Conservation (phyloP, 345 rosid genomes). For the Heritiera littoralis region DNA sequence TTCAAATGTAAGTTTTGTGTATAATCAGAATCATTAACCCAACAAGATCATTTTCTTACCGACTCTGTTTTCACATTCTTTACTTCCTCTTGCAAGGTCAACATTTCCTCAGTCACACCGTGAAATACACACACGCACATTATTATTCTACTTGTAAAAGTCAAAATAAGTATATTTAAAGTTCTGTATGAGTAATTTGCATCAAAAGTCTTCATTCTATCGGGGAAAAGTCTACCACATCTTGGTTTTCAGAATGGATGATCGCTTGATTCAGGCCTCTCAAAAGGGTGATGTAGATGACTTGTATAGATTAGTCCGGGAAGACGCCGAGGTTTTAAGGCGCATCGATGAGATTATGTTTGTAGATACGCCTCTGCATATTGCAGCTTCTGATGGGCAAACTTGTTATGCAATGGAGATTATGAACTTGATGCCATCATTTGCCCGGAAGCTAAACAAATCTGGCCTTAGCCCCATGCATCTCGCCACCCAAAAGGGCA, state of each 20-base stretch:
- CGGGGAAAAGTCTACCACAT: not conserved
- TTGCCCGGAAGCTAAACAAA: not conserved
- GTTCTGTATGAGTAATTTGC: not conserved
- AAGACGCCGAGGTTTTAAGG: not conserved
- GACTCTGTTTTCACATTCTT: slow-evolving; percentile 64
- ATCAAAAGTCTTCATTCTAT: not conserved
- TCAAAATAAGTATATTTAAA: no score
- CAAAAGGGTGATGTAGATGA: not conserved
- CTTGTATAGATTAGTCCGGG: not conserved
- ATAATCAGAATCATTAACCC: slow-evolving; percentile 7
- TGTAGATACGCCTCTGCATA: slow-evolving; percentile 9
- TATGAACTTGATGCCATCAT: not conserved
- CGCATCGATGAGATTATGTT: slow-evolving; percentile 1
- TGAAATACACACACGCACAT: not conserved
- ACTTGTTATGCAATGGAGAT: not conserved
- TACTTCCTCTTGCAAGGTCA: slow-evolving; percentile 71
- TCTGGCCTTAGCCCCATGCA: not conserved
- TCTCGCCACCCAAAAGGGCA: not conserved
- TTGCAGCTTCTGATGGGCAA: not conserved
- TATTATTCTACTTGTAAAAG: not conserved
- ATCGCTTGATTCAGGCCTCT: not conserved
- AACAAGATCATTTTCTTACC: slow-evolving; percentile 48
- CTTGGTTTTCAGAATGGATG: not conserved
- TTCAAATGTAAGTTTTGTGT: slow-evolving; percentile 14
- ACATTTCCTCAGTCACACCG: slow-evolving; percentile 15